Evolutionary conservation across 2,329 filamentous ascomycete species (phyloP), one percentile per base, ranked within the genome.

Genomic region (Arthrobotrys sinensis): DNA sequence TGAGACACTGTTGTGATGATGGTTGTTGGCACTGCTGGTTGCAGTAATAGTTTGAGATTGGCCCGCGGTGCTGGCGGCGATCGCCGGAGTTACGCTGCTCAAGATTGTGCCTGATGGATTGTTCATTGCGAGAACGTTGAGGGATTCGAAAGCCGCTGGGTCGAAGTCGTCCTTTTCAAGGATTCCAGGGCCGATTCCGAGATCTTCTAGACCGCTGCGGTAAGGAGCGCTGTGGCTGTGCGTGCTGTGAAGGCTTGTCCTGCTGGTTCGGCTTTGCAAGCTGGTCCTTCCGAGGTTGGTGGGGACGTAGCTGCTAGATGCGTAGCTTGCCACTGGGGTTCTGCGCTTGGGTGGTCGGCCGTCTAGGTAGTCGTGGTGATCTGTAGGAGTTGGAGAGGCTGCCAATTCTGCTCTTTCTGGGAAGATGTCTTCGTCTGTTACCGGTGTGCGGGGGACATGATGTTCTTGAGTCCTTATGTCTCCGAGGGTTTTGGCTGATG

Each of bases 131-230:
- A 79, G 76, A 40, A 73, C 69, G 24, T 73, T 79, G 11, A 79
- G 36, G n/a, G 67, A 73, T 32, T 79, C 76, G 11, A 79, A 66
- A 7, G 76, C 76, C n/a, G 68, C 69, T 2, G 76, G 76, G 19
- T 72, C 76, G 46, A 79, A 79, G 38, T 79, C 76, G 12, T 79
- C 76, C 52, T 79, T 72, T 40, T 79, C 76, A 1, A 79, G 68
- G 8, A 79, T 79, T 16, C 76, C 76, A 5, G 69, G 67, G 8
- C 76, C 76, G 7, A 79, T 79, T 16, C 63, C 63, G 0, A 73
- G 66, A n/a, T 73, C 69, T 48, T 73, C 76, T 11, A 72, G 19
- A 12, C 76, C 68, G n/a, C 69, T 73, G 4, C 67, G 68, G 32
- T 71, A 77, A 38, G 63, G 48, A 14, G 72, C 48, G 45, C 34